phyloP scores from a whole-genome alignment of 1,284 basidiomycete species.

The Apiotrichum gamsii region DNA sequence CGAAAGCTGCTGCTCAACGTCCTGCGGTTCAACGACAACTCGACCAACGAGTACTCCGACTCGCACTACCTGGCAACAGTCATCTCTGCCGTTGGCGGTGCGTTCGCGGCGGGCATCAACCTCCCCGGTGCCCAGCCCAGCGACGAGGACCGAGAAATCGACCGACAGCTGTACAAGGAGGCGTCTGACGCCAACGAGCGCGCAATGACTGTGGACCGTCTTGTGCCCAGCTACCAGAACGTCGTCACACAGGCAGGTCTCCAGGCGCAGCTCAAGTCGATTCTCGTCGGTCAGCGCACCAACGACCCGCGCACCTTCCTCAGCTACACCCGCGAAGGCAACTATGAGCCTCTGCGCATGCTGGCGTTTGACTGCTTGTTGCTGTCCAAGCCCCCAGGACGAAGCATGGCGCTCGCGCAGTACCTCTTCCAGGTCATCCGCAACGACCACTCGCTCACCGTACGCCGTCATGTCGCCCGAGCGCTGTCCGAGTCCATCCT shows the following conservation, averaged over 20 bases:
- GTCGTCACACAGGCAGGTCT: slow-evolving; percentile 83
- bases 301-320: slow-evolving; percentile 78
- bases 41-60: slow-evolving; percentile 83
- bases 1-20: slow-evolving; percentile 86
- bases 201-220: slow-evolving; percentile 86
- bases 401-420: slow-evolving; percentile 57
- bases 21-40: slow-evolving; percentile 90
- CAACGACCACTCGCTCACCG: slow-evolving; percentile 71
- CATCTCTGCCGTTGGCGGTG: slow-evolving; percentile 67
- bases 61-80: slow-evolving; percentile 84
- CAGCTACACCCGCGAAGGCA: slow-evolving; percentile 85
- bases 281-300: slow-evolving; percentile 70
- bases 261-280: slow-evolving; percentile 77
- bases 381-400: slow-evolving; percentile 62
- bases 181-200: slow-evolving; percentile 77
- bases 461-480: slow-evolving; percentile 80
- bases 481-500: slow-evolving; percentile 81
- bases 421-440: slow-evolving; percentile 88
- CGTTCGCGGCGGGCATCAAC: slow-evolving; percentile 30
- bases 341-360: slow-evolving; percentile 82
- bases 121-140: slow-evolving; percentile 4
- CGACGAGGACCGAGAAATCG: slow-evolving; percentile 19
- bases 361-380: slow-evolving; percentile 91
- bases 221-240: slow-evolving; percentile 93
- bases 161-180: slow-evolving; percentile 56